phyloP scores from a whole-genome alignment of 2,329 filamentous ascomycete species.

The Neopestalotiopsis sp. region DNA sequence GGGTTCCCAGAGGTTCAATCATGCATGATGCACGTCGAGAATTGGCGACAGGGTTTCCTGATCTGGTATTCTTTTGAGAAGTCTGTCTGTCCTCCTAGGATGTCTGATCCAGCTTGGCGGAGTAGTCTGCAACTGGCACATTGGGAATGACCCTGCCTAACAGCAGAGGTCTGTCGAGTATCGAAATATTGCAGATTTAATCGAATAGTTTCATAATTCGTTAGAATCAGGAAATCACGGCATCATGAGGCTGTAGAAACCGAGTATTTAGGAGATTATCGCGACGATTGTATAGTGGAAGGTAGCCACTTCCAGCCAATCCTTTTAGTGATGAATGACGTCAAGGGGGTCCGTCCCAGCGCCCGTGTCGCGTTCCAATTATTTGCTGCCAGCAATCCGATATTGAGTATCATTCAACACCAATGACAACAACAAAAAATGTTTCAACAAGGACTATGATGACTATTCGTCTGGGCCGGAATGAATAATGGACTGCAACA shows the following conservation, averaged over 20 bases:
- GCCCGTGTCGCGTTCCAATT: background rate
- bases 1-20: background rate
- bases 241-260: no score
- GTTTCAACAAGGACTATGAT: no score
- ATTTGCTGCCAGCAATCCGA: background rate
- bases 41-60: background rate
- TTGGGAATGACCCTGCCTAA: background rate
- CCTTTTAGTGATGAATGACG: slow-evolving; percentile 5
- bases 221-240: no score
- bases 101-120: background rate
- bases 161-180: background rate
- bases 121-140: background rate
- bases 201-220: no score
- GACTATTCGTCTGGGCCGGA: background rate
- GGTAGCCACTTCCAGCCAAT: background rate
- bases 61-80: background rate
- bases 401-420: background rate
- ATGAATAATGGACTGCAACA: background rate
- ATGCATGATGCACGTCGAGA: background rate
- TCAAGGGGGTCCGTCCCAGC: background rate
- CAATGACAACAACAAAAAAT: background rate
- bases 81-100: background rate
- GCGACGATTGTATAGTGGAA: background rate
- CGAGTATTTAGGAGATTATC: no score
- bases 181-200: no score